Evolutionary conservation across 257 asterid genomes (phyloP), one percentile per base, ranked within the genome.

Genomic region (Lantana camara): DNA sequence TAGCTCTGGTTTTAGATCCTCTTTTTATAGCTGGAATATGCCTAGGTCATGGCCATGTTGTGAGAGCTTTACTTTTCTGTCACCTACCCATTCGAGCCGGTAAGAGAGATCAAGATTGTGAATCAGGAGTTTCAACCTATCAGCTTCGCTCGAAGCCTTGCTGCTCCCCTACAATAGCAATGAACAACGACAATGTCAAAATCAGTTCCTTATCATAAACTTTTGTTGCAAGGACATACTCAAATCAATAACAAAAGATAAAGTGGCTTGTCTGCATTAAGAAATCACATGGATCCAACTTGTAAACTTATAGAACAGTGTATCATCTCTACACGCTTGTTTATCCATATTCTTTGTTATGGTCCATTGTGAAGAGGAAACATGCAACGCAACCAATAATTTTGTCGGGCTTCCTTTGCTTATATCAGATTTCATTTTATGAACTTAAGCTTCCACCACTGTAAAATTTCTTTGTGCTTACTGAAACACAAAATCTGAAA

Each of bases 91-190:
- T 47, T 84, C 95, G 35, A 93, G 84, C 68, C 85, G 80, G 47
- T 93, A 90, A 34, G 96, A 93, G 59, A 93, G 83, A 79, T 93
- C 97, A 40, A 93, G 93, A 76, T 88, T 91, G 73, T 87, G 96
- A 69, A 85, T 64, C 68, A 90, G 75, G 64, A 69, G 74, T 70
- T 83, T 89, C 79, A 90, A 38, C 70, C 79, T 82, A 74, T 87
- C 96, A 61, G 69, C 75, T 75, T 93, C 97, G n/a, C 75, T 73
- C 44, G 61, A 72, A 37, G 76, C 72, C 64, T 79, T 79, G 67
- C 65, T 68, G 57, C 52, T 70, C 53, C 77, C 89, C 97, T 89
- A 86, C 80, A 76, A 62, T 58, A 68, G 57, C 63, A 60, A 66
- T 13, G 40, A 71, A 58, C 56, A 62, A 23, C 14, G 24, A 54